These are phyloP conservation scores for Filosporella fistucella DNA, from an alignment of 495 filamentous ascomycete genomes.

Conservation along the genomic window DNA sequence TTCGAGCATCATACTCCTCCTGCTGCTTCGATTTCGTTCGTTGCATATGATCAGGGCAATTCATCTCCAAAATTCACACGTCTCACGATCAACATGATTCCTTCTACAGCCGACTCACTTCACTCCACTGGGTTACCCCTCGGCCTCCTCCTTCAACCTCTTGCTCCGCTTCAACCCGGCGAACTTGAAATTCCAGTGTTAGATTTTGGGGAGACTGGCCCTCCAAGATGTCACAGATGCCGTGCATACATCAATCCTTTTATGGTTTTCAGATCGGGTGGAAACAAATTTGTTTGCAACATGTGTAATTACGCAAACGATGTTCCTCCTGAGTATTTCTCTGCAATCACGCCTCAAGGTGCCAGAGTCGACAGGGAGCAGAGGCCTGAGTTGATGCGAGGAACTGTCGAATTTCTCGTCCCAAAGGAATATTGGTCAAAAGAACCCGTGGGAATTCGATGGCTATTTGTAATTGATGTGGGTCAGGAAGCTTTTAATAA, in stretches of 20 bases:
- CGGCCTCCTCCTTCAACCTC: slow-evolving; percentile 83
- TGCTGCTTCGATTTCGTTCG: slow-evolving; percentile 83
- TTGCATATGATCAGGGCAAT: slow-evolving; percentile 93
- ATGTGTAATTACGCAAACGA: slow-evolving; percentile 98
- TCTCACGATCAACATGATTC: slow-evolving; percentile 88
- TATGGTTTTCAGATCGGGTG: slow-evolving; percentile 92
- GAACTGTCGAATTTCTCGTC: slow-evolving; percentile 93
- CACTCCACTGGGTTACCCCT: slow-evolving; percentile 75
- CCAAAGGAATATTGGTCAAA: slow-evolving; percentile 99
- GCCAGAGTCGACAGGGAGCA: slow-evolving; percentile 84
- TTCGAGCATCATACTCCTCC: slow-evolving; percentile 89
- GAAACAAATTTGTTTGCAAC: slow-evolving; percentile 96
- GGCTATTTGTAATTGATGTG: slow-evolving; percentile 90
- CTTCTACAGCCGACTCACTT: slow-evolving; percentile 75
- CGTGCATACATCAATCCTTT: slow-evolving; percentile 98
- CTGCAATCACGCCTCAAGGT: slow-evolving; percentile 82
- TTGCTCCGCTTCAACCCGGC: slow-evolving; percentile 78
- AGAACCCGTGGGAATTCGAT: slow-evolving; percentile 81
- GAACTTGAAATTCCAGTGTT: slow-evolving; percentile 87
- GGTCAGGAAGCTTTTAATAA: slow-evolving; percentile 84
- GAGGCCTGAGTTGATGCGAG: slow-evolving; percentile 81
- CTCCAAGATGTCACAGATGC: slow-evolving; percentile 89
- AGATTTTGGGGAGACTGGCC: slow-evolving; percentile 90
- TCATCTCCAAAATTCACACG: slow-evolving; percentile 92
- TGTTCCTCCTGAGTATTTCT: slow-evolving; percentile 87